phyloP scores from a whole-genome alignment of 1,284 basidiomycete species.

The Bondarzewia mesenterica region DNA sequence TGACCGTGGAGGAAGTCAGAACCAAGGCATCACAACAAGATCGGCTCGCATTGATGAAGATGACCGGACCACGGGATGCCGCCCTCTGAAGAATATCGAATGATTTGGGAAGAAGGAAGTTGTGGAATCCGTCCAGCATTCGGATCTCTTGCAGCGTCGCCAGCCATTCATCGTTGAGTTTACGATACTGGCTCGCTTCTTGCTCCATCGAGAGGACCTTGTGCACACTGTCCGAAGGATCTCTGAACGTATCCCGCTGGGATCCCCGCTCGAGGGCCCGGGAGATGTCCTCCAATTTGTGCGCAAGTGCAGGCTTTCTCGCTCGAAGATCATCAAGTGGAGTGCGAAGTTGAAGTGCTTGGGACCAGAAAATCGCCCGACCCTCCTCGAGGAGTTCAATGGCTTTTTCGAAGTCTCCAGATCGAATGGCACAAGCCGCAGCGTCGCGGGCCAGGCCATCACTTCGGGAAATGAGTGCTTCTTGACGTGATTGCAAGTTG shows the following conservation, averaged over 20 bases:
- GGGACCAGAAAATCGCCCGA: conserved; percentile 22
- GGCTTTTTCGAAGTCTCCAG: conserved; percentile 4
- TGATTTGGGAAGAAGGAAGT: conserved; percentile 15
- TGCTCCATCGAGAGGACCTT: conserved; percentile 1
- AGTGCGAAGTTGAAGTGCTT: conserved; percentile 21
- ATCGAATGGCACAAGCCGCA: neutral
- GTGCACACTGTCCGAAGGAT: conserved; percentile 1
- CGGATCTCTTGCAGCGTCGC: neutral
- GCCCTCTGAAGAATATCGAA: conserved; percentile 12
- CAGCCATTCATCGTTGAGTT: neutral
- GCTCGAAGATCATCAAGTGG: conserved; percentile 20
- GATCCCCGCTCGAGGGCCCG: conserved; percentile 10
- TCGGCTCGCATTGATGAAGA: conserved; percentile 20
- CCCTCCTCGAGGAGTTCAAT: conserved; percentile 21
- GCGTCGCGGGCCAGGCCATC: neutral
- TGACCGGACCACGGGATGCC: conserved; percentile 20
- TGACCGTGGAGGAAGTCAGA: neutral
- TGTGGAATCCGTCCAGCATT: neutral
- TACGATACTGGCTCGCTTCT: neutral
- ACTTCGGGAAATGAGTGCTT: neutral
- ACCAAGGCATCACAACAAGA: conserved; percentile 22
- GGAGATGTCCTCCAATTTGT: conserved; percentile 15
- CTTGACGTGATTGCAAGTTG: too few relatives aligned
- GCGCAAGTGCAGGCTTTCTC: conserved; percentile 13
- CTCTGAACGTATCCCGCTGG: neutral